Conservation (phyloP, 495 filamentous ascomycete genomes). For the Sporormia fimetaria region DNA sequence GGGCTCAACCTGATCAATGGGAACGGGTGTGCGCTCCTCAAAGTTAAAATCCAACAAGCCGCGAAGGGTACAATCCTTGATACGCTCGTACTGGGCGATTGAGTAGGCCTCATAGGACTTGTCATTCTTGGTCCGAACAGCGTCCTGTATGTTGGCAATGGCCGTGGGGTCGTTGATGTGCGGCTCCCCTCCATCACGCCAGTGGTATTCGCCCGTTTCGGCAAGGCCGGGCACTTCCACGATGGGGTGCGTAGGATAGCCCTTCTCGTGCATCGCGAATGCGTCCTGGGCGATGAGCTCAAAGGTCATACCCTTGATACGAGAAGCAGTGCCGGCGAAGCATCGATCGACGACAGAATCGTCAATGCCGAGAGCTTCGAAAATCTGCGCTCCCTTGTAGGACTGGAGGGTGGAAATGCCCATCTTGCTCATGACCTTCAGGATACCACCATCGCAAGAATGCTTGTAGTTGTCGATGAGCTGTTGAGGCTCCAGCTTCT, state of each 20-base stretch:
- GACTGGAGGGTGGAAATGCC: slow-evolving; percentile 96
- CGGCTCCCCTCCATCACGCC: slow-evolving; percentile 97
- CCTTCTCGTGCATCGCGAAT: slow-evolving; percentile 92
- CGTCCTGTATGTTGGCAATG: slow-evolving; percentile 97
- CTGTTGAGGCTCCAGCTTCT: slow-evolving; percentile 70
- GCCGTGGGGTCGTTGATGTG: slow-evolving; percentile 93
- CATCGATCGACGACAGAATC: slow-evolving; percentile 92
- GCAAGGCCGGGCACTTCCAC: slow-evolving; percentile 71
- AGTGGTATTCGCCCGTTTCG: slow-evolving; percentile 97
- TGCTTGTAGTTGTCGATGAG: slow-evolving; percentile 96
- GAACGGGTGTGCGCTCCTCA: slow-evolving; percentile 72
- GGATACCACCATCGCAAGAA: slow-evolving; percentile 92
- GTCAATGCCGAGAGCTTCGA: slow-evolving; percentile 95
- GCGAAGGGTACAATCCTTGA: slow-evolving; percentile 94
- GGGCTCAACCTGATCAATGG: slow-evolving; percentile 95
- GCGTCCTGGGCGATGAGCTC: slow-evolving; percentile 94
- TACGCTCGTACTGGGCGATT: slow-evolving; percentile 86
- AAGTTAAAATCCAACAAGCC: slow-evolving; percentile 98
- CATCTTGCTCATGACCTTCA: slow-evolving; percentile 99
- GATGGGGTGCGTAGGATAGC: slow-evolving; percentile 76
- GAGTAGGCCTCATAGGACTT: slow-evolving; percentile 99
- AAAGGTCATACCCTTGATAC: slow-evolving; percentile 92
- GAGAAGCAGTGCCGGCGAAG: slow-evolving; percentile 90
- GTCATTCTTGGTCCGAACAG: slow-evolving; percentile 96
- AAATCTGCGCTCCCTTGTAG: slow-evolving; percentile 99